Conservation (phyloP, 345 rosid genomes). For the Schrenkiella parvula region DNA sequence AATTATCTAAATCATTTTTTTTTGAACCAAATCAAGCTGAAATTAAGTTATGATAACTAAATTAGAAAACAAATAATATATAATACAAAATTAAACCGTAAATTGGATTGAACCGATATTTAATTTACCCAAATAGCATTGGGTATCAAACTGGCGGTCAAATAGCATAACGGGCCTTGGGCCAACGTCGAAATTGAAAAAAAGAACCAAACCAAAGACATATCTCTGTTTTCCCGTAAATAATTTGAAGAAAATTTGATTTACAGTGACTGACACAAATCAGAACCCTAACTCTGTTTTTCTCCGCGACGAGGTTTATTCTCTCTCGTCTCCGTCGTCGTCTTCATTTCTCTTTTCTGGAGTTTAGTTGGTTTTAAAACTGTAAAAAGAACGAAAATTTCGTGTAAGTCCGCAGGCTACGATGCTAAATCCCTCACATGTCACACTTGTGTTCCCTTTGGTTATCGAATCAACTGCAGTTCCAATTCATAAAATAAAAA, state of each 20-base stretch:
- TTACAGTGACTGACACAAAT: not conserved
- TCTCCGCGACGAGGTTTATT: not conserved
- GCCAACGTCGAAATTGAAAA: not conserved
- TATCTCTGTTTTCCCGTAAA: not conserved
- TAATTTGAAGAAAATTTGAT: not conserved
- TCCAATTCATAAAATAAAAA: not conserved
- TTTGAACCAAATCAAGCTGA: too few species aligned
- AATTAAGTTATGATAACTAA: too few species aligned
- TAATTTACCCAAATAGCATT: too few species aligned
- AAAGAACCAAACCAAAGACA: not conserved
- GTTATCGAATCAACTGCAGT: not conserved
- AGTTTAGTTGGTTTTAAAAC: not conserved
- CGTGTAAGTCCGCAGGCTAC: not conserved
- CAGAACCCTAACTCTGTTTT: conserved; percentile 17
- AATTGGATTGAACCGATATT: too few species aligned
- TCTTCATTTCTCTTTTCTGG: not conserved
- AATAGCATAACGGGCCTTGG: not conserved
- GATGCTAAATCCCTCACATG: not conserved
- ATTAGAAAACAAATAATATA: too few species aligned
- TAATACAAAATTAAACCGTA: too few species aligned
- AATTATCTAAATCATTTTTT: too few species aligned
- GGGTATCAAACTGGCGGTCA: not conserved
- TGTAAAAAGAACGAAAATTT: not conserved
- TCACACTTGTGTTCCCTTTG: not conserved
- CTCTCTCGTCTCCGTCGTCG: not conserved